Percentiles rank a stretch among this genome's conserved stretches.
Conservation (phyloP, 202 grass and related monocot genomes). For the Panicum virgatum region DNA sequence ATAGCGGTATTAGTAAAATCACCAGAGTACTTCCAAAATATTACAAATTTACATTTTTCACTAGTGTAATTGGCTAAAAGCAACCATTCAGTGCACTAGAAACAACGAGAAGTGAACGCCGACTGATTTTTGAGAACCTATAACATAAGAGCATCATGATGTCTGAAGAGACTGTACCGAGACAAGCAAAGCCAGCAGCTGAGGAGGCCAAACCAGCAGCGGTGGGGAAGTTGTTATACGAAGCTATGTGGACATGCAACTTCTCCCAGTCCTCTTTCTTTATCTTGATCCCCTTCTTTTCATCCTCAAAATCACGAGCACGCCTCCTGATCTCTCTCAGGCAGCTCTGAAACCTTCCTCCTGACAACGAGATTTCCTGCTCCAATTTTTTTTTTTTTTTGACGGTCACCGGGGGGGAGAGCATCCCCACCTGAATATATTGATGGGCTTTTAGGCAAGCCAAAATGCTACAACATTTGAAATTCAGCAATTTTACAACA, state of each 20-base stretch:
- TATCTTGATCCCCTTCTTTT: slow-evolving; percentile 64
- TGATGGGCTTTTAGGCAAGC: no score
- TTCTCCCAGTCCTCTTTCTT: slow-evolving; percentile 86
- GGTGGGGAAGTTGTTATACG: slow-evolving; percentile 90
- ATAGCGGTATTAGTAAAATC: neutral
- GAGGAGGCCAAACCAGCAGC: slow-evolving; percentile 93
- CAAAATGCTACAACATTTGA: no score
- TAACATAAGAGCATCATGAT: neutral
- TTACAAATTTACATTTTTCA: neutral
- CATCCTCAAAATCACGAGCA: slow-evolving; percentile 63
- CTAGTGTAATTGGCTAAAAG: neutral
- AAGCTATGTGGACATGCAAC: slow-evolving; percentile 80
- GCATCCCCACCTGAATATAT: no score
- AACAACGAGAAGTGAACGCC: neutral
- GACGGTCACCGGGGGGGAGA: no score
- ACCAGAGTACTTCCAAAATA: neutral
- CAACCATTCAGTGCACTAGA: neutral
- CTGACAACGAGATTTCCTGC: slow-evolving; percentile 76
- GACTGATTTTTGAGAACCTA: neutral
- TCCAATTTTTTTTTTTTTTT: no score
- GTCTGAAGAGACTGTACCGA: slow-evolving; percentile 49
- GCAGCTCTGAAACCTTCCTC: slow-evolving; percentile 82
- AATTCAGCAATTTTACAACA: no score
- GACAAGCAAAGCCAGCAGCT: slow-evolving; percentile 84
- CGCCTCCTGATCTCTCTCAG: slow-evolving; percentile 77